Evolutionary conservation across 2,329 filamentous ascomycete species (phyloP), one percentile per base, ranked within the genome.

Genomic region (Blumeria graminis): DNA sequence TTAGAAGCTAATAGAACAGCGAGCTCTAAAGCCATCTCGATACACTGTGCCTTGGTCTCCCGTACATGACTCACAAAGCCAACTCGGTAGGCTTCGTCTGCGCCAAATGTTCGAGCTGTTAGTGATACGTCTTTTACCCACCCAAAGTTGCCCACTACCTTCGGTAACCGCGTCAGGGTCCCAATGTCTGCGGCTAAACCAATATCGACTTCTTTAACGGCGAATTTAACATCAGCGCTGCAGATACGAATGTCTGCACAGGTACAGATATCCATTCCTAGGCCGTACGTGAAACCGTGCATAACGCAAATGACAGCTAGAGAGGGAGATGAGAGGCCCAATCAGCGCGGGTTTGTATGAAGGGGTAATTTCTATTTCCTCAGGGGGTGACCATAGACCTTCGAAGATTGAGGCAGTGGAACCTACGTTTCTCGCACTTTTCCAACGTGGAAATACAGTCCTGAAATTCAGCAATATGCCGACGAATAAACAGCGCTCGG

Each of bases 161-260:
- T 86, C 51, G 85, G 85, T 43, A 90, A 73, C 1, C 85, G 76
- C 0, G 78, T 76, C 11, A 89, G 72, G 0, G 84, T 87, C 52
- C 85, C 85, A 52, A 90, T 81, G 64, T 90, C 85, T 28, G 85
- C 85, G 0, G 85, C 84, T 54, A 90, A 70, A 1, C 85, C 85
- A 59, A 90, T 86, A 65, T 89, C 84, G 54, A 90, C 84, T 69
- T 90, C 85, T 65, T 89, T 88, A 60, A 90, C 82, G 35, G 80
- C 73, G 63, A 89, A 76, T 58, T 74, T 74, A 1, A 78, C 74
- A 62, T 78, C 74, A 45, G 71, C 68, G 0, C 78, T 72, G 62
- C 75, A 78, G 61, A 89, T 70, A 53, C 85, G 77, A 57, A 90
- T 76, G 66, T 90, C 85, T 61, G 80, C 78, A 63, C 79, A 80